A percentile compares a stretch with the other conserved stretches of the same genome.
Evolutionary conservation across 331 rosid species (phyloP).

Genomic region (Quercus phellos): DNA sequence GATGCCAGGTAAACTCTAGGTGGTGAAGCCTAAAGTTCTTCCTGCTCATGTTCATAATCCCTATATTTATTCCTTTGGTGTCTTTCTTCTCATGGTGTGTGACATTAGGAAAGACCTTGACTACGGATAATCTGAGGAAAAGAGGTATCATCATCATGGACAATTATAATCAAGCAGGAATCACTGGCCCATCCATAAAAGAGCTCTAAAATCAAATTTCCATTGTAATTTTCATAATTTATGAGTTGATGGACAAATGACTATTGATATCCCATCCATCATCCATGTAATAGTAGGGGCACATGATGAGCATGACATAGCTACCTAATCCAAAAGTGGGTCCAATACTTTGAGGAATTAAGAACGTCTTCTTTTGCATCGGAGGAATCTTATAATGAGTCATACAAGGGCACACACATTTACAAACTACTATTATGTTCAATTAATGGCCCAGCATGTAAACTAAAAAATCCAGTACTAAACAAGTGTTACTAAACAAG

Average conservation of each 20-base stretch:
- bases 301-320: background rate
- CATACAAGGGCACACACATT: background rate
- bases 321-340: background rate
- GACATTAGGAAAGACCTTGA: no score
- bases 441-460: no score
- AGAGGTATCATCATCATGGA: no score
- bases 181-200: background rate
- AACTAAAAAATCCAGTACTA: no score
- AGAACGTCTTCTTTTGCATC: background rate
- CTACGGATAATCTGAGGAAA: no score
- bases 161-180: background rate
- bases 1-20: no score
- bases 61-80: no score
- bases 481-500: no score
- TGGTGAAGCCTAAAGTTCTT: no score
- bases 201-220: background rate
- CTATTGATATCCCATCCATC: background rate
- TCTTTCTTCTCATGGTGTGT: no score
- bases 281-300: background rate
- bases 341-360: background rate
- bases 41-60: no score
- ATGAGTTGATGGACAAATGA: background rate
- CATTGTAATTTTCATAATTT: no score
- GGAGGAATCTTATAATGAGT: background rate
- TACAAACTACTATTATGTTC: background rate